Evolutionary conservation across 1,284 basidiomycete genomes (phyloP).

Genomic region (Tremellales sp.): DNA sequence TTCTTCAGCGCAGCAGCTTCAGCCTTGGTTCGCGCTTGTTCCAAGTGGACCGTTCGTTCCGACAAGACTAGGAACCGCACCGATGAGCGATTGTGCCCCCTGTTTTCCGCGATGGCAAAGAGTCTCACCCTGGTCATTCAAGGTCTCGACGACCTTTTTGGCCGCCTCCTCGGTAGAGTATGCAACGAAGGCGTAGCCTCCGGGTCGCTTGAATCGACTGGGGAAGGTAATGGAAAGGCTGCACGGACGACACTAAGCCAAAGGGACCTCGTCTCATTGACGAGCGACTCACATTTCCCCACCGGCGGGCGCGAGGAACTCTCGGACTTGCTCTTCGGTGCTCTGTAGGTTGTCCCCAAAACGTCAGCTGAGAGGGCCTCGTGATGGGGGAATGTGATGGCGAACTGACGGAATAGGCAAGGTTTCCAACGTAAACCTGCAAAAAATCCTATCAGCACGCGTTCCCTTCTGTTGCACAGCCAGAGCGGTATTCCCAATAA

Average conservation of each 20-base stretch:
- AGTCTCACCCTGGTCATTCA: constrained; percentile 65
- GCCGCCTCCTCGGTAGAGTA: constrained; percentile 74
- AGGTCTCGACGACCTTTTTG: constrained; percentile 75
- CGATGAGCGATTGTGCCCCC: constrained; percentile 17
- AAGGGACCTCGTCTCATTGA: neutral
- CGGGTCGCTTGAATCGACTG: constrained; percentile 36
- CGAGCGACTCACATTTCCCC: constrained; percentile 41
- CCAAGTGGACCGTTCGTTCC: constrained; percentile 78
- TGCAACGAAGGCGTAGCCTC: constrained; percentile 89
- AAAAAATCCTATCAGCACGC: neutral
- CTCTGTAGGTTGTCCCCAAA: constrained; percentile 15
- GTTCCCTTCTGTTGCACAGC: neutral
- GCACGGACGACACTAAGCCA: neutral
- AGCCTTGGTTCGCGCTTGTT: constrained; percentile 86
- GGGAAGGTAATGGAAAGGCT: constrained; percentile 40
- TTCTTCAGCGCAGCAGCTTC: constrained; percentile 63
- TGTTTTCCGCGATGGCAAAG: neutral
- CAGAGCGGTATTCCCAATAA: neutral
- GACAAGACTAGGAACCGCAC: too few species aligned
- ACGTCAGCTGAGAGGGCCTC: neutral
- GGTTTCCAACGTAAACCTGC: constrained; percentile 49
- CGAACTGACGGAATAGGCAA: constrained; percentile 35
- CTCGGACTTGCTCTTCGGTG: constrained; percentile 43
- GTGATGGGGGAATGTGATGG: neutral
- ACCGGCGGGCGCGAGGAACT: constrained; percentile 34